Base-by-base conservation (phyloP, 768 basidiomycete genomes). In the Chalciporus chontae region DNA sequence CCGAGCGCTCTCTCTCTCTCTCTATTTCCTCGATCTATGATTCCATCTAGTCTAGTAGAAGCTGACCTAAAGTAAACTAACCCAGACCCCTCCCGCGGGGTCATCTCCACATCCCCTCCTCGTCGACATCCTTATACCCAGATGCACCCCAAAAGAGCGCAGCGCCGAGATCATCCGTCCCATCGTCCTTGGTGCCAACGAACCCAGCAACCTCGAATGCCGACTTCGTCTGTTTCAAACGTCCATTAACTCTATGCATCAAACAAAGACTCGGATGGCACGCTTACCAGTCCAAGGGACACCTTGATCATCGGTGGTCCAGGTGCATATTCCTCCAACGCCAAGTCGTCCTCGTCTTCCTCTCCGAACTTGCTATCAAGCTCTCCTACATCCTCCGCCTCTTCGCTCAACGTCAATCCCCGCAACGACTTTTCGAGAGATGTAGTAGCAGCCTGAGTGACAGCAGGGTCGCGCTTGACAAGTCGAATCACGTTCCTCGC, bases 281-380 rank as follows among this genome's bases (percentile, higher is more conserved):
- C 0, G 69, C 77, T 55, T 43, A 81, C 79, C 43, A 84, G 54
- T 4, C 83, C 83, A 19, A 85, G 72, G 0, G 83, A 78, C 2
- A 85, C 73, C 59, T 84, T 84, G 69, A 85, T 84, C 15, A 72
- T 79, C 0, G 80, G 78, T 10, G 64, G 55, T 6, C 72, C 68
- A 1, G 81, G 78, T 0, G 44, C 60, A 51, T 83, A 83, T 9
- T 58, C 61, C 43, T 76, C 76, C 19, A 83, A 62, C n/a, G 54
- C 51, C 2, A 40, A 31, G 13, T 39, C 27, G 21, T 32, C 44
- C 8, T 19, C 26, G 21, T 43, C 10, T 5, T 29, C 34, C 43
- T 32, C 29, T 19, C 2, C 3, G 8, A 24, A 24, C 19, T 43
- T 10, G 15, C 38, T 32, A 38, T 17, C 37, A 9, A 27, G 26